Base-by-base conservation (phyloP, 345 rosid species). In the Melaleuca alternifolia region DNA sequence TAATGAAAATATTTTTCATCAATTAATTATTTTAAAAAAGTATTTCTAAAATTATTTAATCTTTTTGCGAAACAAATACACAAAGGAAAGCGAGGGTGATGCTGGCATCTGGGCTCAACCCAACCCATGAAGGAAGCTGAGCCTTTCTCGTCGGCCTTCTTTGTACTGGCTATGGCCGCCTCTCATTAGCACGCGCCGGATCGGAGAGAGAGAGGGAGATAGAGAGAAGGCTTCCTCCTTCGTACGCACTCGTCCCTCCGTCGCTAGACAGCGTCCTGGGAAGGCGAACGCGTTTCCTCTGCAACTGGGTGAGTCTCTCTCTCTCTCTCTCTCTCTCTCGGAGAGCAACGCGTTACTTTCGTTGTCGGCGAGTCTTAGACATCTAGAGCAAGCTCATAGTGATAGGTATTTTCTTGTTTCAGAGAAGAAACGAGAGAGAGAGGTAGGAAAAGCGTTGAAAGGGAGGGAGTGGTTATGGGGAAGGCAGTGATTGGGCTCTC, bases 401-500 rank as follows among this genome's bases (percentile, higher is more conserved):
- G 24, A 71, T 33, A 71, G 79, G 18, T 71, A 11, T 10, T 37
- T 71, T 71, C 79, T 20, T 41, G 46, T 33, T 71, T 33, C 79
- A 71, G 79, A 71, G 24, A 65, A 65, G 79, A 26, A 26, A 23
- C 59, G 26, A 8, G 59, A 54, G 59, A 54, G 61, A 52, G 56
- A 53, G 56, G 0, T 26, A 10, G n/a, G 9, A n/a, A 5, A 14
- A 24, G 62, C 26, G 28, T 18, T 24, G 46, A 21, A 71, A 18
- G 23, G 4, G 79, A 10, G 79, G 18, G 79, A 71, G 24, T 71
- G 46, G 5, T 87, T 89, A 88, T 52, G 44, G 52, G 82, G n/a
- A 94, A 95, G 89, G 89, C 96, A n/a, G 83, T 92, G 87, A 94
- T 96, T 10, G 96, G 98, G 52, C 94, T 97, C 26, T 92, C 90